These are phyloP conservation scores for Orobanche coerulescens DNA, from an alignment of 257 asterid genomes.

Conservation along the genomic window DNA sequence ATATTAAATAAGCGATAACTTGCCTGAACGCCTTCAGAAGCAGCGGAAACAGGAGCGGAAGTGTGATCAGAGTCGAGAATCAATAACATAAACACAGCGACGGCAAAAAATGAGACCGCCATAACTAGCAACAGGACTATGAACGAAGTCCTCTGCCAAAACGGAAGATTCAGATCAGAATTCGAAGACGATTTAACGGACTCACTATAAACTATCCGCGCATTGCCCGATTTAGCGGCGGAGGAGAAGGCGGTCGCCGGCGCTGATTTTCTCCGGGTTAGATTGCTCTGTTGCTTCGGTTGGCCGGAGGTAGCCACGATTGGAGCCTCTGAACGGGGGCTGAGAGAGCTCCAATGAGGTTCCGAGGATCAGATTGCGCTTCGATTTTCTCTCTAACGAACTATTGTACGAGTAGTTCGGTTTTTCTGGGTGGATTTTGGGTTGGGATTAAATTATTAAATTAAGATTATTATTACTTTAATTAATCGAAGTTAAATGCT, in stretches of 20 bases:
- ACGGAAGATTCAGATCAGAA: constrained; percentile 47
- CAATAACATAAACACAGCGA: constrained; percentile 54
- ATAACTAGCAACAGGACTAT: constrained; percentile 40
- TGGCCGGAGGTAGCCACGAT: constrained; percentile 83
- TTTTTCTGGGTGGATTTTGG: background rate
- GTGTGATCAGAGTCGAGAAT: constrained; percentile 54
- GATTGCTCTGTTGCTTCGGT: constrained; percentile 38
- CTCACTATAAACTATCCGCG: constrained; percentile 46
- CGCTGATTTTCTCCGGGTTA: constrained; percentile 57
- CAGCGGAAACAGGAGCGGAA: constrained; percentile 63
- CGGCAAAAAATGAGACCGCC: constrained; percentile 63
- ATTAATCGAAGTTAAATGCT: background rate
- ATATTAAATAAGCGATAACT: constrained; percentile 3
- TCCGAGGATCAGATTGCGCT: constrained; percentile 19
- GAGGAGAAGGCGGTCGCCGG: constrained; percentile 36
- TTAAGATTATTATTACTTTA: background rate
- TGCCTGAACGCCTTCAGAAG: constrained; percentile 92
- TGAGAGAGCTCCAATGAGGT: constrained; percentile 40
- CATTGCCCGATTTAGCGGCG: constrained; percentile 31
- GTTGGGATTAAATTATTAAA: background rate
- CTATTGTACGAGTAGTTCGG: background rate
- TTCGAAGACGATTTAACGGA: constrained; percentile 26
- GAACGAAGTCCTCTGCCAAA: constrained; percentile 70
- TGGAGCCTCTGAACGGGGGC: constrained; percentile 29
- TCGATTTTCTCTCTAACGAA: constrained; percentile 10